These are phyloP conservation scores for Phoenix dactylifera DNA, from an alignment of 176 grass and related monocot species.

Conservation along the genomic window DNA sequence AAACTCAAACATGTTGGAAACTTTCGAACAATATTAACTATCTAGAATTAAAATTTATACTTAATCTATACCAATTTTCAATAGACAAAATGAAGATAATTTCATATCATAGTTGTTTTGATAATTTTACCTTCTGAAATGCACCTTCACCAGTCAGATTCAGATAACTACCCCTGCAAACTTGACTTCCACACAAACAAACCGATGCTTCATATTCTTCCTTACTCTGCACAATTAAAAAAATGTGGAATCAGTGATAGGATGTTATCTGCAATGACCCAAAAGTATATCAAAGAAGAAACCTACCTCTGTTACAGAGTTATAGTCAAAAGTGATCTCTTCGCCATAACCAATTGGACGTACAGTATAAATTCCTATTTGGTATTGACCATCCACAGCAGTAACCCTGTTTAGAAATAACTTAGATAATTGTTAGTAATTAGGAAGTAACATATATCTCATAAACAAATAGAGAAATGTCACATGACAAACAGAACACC, in stretches of 20 bases:
- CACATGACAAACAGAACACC: too few species aligned
- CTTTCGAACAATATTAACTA: too few species aligned
- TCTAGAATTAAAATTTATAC: too few species aligned
- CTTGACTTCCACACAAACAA: slow-evolving; percentile 94
- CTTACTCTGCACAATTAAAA: slow-evolving; percentile 71
- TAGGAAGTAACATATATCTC: too few species aligned
- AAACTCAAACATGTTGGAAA: too few species aligned
- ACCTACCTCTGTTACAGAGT: slow-evolving; percentile 95
- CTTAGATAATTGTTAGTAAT: too few species aligned
- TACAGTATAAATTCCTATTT: slow-evolving; percentile 93
- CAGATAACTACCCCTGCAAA: slow-evolving; percentile 97
- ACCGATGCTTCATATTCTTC: slow-evolving; percentile 96
- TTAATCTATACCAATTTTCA: too few species aligned
- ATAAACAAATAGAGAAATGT: too few species aligned
- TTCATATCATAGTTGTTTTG: not conserved
- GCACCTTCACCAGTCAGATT: slow-evolving; percentile 93
- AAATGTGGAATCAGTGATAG: not conserved
- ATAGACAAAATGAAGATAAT: not conserved
- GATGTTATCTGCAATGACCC: too few species aligned
- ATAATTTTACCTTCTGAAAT: slow-evolving; percentile 76
- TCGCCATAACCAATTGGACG: slow-evolving; percentile 89
- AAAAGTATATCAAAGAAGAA: slow-evolving; percentile 1
- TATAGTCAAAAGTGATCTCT: slow-evolving; percentile 99
- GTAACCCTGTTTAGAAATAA: slow-evolving; percentile 53
- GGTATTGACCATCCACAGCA: slow-evolving; percentile 93